Evolutionary conservation across 2,329 filamentous ascomycete species (phyloP), one percentile per base, ranked within the genome.

Genomic region (Diaporthe nobilis): DNA sequence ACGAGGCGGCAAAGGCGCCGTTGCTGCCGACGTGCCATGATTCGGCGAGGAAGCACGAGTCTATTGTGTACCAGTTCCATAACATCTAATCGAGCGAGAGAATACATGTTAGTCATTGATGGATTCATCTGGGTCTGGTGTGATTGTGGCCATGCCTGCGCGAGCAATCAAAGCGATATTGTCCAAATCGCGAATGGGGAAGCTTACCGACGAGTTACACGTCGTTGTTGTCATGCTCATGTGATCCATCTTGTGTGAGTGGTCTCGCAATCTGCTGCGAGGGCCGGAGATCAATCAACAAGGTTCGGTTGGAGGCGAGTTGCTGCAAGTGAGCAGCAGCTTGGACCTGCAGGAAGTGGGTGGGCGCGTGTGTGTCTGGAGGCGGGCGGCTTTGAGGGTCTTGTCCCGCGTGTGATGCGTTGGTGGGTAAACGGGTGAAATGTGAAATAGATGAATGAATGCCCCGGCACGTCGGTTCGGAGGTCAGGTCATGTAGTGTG

Each of bases 1-100:
- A 87, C 20, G 85, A 83, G 10, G 83, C 85, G 6, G 85, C 85
- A 77, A 87, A 86, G 79, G 82, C 82, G 76, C 85, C 86, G 57
- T 83, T 80, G 73, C 79, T 85, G 51, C 79, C 80, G 73, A 87
- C 83, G 49, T 84, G 82, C 85, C 85, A 87, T 31, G 84, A 82
- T 17, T 82, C 79, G 28, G 85, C 78, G 6, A 87, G 81, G 79
- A 87, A 86, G 79, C 76, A 77, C 8, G 76, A 75, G 53, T 77
- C 76, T 47, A 77, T 76, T 39, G 76, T 77, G 71, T 77, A 63
- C 76, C 76, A 77, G 65, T 77, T 77, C 76, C 76, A 77, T 42
- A 76, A 25, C 76, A 77, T 77, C 76, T 77, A 28, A 28, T 28
- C 28, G 28, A 28, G 28, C 28, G 9, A 10, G 15, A 9, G 20